Conservation (phyloP, 2,329 filamentous ascomycete genomes). For the Fusarium hainanense region DNA sequence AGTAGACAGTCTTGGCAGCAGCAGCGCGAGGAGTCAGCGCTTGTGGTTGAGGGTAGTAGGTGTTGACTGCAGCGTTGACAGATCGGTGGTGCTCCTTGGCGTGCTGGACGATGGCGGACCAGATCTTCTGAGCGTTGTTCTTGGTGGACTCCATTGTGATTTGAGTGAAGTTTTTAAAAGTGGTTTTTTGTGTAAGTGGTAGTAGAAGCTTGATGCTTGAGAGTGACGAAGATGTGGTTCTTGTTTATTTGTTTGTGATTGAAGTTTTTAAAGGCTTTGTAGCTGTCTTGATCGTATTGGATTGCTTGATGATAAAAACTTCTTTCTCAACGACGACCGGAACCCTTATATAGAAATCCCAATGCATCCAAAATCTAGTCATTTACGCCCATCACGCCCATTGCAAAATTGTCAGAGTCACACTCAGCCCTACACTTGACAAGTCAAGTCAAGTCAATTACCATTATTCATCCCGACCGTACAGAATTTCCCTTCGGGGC, state of each 20-base stretch:
- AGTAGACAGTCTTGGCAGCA: not conserved
- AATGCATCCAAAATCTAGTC: not conserved
- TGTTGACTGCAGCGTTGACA: slow-evolving; percentile 5
- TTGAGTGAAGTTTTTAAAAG: not conserved
- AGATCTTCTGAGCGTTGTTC: not conserved
- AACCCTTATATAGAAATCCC: not conserved
- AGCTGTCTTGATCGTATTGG: not conserved
- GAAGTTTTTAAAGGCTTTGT: not conserved
- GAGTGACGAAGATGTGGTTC: not conserved
- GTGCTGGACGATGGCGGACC: slow-evolving; percentile 4
- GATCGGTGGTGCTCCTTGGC: slow-evolving; percentile 14
- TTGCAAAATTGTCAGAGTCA: not conserved
- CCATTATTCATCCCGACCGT: not conserved
- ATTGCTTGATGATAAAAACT: not conserved
- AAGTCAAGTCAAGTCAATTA: not conserved
- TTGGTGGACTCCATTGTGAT: slow-evolving; percentile 2
- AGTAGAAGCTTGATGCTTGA: not conserved
- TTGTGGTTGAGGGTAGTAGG: not conserved
- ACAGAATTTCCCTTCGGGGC: not conserved
- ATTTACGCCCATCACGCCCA: not conserved
- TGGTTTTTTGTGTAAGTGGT: not conserved
- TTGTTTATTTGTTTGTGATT: not conserved
- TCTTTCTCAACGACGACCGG: fast-evolving
- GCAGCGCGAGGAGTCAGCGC: not conserved
- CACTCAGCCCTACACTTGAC: not conserved